A percentile compares a stretch with the other conserved stretches of the same genome.
These are phyloP conservation scores for Cyclostephanos invisitatus DNA, from an alignment of 108 stramenopile genomes.

Conservation along the genomic window DNA sequence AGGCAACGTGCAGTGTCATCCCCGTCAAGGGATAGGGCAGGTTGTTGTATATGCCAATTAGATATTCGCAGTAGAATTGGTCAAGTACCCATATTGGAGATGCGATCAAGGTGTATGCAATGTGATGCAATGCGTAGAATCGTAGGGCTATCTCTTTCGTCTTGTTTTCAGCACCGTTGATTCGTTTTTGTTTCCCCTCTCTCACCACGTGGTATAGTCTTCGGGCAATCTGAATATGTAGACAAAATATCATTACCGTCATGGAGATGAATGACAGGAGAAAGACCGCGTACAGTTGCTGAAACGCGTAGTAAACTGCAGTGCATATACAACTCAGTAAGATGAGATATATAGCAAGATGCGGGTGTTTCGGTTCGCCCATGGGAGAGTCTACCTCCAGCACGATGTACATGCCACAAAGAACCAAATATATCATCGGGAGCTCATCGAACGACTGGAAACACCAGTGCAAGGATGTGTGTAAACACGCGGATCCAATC, in stretches of 20 bases:
- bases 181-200: neutral
- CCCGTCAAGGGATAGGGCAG: conserved; percentile 25
- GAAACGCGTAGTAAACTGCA: conserved; percentile 42
- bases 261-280: conserved; percentile 5
- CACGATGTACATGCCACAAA: conserved; percentile 3
- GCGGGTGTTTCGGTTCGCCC: conserved; percentile 27
- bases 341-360: conserved; percentile 14
- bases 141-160: conserved; percentile 13
- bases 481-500: conserved; percentile 44
- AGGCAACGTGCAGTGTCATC: conserved; percentile 45
- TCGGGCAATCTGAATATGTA: conserved; percentile 4
- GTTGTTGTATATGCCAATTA: conserved; percentile 11
- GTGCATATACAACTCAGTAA: conserved; percentile 24
- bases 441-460: conserved; percentile 45
- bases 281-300: conserved; percentile 42
- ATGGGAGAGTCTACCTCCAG: conserved; percentile 23
- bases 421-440: conserved; percentile 46
- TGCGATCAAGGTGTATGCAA: conserved; percentile 22
- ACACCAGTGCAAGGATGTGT: conserved; percentile 42
- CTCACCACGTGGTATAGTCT: neutral
- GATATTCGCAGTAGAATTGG: conserved; percentile 27
- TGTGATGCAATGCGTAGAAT: conserved; percentile 12
- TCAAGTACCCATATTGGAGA: conserved; percentile 39
- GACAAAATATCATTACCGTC: conserved; percentile 6
- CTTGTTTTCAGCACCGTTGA: neutral